phyloP scores from a whole-genome alignment of 2,329 filamentous ascomycete genomes.

The Lachnellula suecica region DNA sequence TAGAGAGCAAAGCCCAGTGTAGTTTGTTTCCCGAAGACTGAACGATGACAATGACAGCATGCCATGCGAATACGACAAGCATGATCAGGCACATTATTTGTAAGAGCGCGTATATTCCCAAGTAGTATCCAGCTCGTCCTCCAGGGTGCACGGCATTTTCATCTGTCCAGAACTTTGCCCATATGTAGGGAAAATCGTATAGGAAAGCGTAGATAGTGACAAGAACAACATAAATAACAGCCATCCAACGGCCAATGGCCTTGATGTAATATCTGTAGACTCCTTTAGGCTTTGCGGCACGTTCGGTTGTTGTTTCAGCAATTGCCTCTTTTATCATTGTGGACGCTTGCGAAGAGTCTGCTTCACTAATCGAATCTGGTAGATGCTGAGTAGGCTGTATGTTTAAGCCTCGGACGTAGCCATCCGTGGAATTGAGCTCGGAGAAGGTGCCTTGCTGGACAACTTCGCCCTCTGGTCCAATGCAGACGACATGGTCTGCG shows the following conservation, averaged over 20 bases:
- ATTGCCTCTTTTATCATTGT: too few species aligned
- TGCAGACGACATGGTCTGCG: neutral
- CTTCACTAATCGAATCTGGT: too few species aligned
- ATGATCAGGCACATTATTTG: too few species aligned
- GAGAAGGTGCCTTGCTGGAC: neutral
- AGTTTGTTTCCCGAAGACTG: neutral
- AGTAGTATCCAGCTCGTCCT: neutral
- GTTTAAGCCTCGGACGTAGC: neutral
- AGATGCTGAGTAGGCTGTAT: too few species aligned
- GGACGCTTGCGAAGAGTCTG: too few species aligned
- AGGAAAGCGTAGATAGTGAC: neutral
- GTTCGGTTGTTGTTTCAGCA: too few species aligned
- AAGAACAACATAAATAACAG: neutral
- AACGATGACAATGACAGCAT: neutral
- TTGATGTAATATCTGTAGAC: neutral
- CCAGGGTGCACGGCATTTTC: neutral
- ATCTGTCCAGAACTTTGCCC: neutral
- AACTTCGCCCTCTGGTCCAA: neutral
- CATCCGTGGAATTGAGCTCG: neutral
- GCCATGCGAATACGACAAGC: too few species aligned
- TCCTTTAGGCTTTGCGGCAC: too few species aligned
- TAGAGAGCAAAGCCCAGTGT: neutral
- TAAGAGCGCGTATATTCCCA: too few species aligned
- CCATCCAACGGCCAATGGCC: neutral
- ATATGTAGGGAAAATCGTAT: too few species aligned